These are phyloP conservation scores for Reutealis trisperma DNA, from an alignment of 345 rosid genomes.

Conservation along the genomic window DNA sequence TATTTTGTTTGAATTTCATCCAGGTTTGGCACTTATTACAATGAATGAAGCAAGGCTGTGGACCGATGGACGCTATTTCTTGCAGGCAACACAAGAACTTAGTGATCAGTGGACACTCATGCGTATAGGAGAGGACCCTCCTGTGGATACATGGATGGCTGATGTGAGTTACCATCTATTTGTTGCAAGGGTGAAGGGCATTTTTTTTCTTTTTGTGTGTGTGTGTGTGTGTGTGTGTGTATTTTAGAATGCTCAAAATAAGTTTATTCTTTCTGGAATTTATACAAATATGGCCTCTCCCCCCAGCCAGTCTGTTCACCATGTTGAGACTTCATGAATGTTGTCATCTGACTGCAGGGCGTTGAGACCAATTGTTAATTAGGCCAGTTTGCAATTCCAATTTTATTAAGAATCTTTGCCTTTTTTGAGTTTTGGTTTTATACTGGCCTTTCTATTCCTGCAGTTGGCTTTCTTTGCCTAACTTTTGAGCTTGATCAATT, in stretches of 20 bases:
- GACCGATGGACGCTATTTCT: constrained; percentile 94
- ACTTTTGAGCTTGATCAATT: neutral
- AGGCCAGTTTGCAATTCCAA: no score
- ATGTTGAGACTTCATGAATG: neutral
- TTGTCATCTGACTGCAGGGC: neutral
- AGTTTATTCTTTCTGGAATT: neutral
- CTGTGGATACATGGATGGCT: constrained; percentile 77
- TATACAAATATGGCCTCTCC: neutral
- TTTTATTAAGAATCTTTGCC: no score
- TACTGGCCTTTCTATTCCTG: neutral
- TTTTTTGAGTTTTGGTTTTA: neutral
- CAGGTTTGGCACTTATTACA: constrained; percentile 87
- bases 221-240: no score
- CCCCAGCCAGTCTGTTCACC: neutral
- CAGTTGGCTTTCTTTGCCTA: neutral
- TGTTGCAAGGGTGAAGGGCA: neutral
- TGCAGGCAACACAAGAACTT: constrained; percentile 85
- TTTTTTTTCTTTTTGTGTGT: neutral
- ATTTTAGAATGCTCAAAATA: no score
- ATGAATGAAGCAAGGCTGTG: constrained; percentile 72
- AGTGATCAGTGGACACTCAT: constrained; percentile 80
- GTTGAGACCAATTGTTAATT: neutral
- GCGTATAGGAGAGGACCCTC: constrained; percentile 93
- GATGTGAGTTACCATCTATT: constrained; percentile 50
- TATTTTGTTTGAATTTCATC: constrained; percentile 15